Evolutionary conservation across 2,329 filamentous ascomycete genomes (phyloP).

Genomic region (Tolypocladium pustulatum): DNA sequence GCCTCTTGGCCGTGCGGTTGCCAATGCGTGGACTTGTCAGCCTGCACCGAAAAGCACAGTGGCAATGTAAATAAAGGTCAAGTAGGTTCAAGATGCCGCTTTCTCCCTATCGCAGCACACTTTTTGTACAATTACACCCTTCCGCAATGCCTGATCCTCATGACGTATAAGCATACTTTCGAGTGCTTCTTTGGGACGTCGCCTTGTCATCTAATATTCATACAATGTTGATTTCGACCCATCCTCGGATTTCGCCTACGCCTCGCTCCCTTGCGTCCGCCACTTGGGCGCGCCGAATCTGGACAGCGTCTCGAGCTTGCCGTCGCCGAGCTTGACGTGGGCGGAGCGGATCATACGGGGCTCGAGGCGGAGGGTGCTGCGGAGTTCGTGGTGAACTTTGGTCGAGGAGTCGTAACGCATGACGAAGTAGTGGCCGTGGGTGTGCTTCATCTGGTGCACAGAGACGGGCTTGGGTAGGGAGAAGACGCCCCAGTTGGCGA

Average conservation of each 20-base stretch:
- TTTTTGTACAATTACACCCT: not conserved
- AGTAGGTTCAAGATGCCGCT: not conserved
- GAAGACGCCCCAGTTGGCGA: conserved; percentile 94
- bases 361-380: conserved; percentile 69
- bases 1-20: not conserved
- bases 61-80: not conserved
- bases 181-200: not conserved
- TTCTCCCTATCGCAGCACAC: not conserved
- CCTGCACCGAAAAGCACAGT: not conserved
- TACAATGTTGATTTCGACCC: not conserved
- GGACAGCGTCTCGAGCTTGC: conserved; percentile 40
- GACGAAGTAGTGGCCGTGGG: conserved; percentile 89
- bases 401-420: conserved; percentile 86
- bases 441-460: conserved; percentile 74
- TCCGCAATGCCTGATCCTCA: not conserved
- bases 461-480: conserved; percentile 69
- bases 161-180: not conserved
- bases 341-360: conserved; percentile 82
- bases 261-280: conserved; percentile 25
- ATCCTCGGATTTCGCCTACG: conserved; percentile 8
- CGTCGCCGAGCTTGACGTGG: conserved; percentile 74
- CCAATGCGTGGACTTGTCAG: not conserved
- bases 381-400: conserved; percentile 62
- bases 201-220: not conserved
- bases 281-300: conserved; percentile 40